These are phyloP conservation scores for Trichoderma breve DNA, from an alignment of 2,329 filamentous ascomycete species.

Conservation along the genomic window DNA sequence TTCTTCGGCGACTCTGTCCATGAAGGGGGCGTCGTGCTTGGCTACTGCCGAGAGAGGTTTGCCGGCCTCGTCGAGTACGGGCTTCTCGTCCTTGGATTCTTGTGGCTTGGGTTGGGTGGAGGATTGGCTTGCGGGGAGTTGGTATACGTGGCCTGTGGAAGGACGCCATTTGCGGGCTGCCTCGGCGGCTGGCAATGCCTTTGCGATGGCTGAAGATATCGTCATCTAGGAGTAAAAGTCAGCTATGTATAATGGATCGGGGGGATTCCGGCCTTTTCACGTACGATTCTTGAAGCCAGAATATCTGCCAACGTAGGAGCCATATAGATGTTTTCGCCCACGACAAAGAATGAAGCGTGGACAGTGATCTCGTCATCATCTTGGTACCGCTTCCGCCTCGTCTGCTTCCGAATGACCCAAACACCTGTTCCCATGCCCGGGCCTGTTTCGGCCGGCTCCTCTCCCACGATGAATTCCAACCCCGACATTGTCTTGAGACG, in stretches of 20 bases:
- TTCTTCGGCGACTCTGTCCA: slow-evolving; percentile 55
- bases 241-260: neutral
- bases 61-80: slow-evolving; percentile 40
- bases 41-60: slow-evolving; percentile 32
- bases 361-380: slow-evolving; percentile 59
- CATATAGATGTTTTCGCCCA: slow-evolving; percentile 66
- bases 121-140: slow-evolving; percentile 35
- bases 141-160: slow-evolving; percentile 52
- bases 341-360: slow-evolving; percentile 61
- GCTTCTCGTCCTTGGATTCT: slow-evolving; percentile 49
- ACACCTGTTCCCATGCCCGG: slow-evolving; percentile 66
- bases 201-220: slow-evolving; percentile 54
- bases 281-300: slow-evolving; percentile 57
- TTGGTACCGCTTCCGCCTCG: slow-evolving; percentile 54
- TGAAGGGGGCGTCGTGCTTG: slow-evolving; percentile 40
- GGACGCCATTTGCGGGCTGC: slow-evolving; percentile 55
- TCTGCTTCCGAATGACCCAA: slow-evolving; percentile 70
- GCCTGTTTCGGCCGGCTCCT: slow-evolving; percentile 62
- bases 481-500: slow-evolving; percentile 64
- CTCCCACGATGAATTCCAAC: slow-evolving; percentile 64
- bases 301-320: slow-evolving; percentile 61
- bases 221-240: slow-evolving; percentile 42
- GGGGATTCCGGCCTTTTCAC: slow-evolving; percentile 22
- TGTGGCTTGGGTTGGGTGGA: slow-evolving; percentile 30
- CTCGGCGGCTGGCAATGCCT: slow-evolving; percentile 51